These are phyloP conservation scores for Rauvolfia tetraphylla DNA, from an alignment of 257 asterid genomes.

Conservation along the genomic window DNA sequence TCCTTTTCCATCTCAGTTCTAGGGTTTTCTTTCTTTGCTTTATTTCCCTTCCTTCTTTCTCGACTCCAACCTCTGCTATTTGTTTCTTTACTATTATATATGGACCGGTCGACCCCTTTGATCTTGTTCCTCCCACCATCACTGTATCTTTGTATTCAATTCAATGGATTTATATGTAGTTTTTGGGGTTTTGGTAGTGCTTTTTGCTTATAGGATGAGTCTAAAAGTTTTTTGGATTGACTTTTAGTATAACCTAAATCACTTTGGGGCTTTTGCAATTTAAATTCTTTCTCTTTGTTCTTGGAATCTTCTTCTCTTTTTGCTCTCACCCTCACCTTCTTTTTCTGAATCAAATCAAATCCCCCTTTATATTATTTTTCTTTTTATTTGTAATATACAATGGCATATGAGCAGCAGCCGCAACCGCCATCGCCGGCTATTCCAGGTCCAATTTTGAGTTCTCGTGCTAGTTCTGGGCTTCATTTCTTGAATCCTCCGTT, in stretches of 20 bases:
- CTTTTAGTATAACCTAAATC: slow-evolving; percentile 38
- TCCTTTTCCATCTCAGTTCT: slow-evolving; percentile 40
- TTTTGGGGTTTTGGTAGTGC: slow-evolving; percentile 41
- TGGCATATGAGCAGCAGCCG: slow-evolving; percentile 82
- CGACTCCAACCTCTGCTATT: slow-evolving; percentile 23
- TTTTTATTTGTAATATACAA: slow-evolving; percentile 16
- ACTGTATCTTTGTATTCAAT: slow-evolving; percentile 17
- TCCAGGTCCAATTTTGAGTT: slow-evolving; percentile 51
- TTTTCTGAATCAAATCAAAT: background rate
- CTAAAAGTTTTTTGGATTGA: slow-evolving; percentile 38
- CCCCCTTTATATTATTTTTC: background rate
- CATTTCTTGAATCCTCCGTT: slow-evolving; percentile 79
- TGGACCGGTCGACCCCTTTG: slow-evolving; percentile 1
- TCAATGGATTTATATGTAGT: slow-evolving; percentile 9
- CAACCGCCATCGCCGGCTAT: slow-evolving; percentile 33
- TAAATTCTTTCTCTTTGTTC: slow-evolving; percentile 18
- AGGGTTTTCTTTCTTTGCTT: slow-evolving; percentile 38
- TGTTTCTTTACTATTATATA: slow-evolving; percentile 21
- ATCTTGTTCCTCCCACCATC: background rate
- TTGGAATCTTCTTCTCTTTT: slow-evolving; percentile 23
- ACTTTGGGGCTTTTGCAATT: slow-evolving; percentile 23
- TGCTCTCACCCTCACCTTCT: background rate
- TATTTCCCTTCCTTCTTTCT: slow-evolving; percentile 11
- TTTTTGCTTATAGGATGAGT: slow-evolving; percentile 39
- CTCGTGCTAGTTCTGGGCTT: slow-evolving; percentile 54